Evolutionary conservation across 805 yeast genomes (phyloP), one percentile per base, ranked within the genome.

Genomic region (Pichia occidentalis): DNA sequence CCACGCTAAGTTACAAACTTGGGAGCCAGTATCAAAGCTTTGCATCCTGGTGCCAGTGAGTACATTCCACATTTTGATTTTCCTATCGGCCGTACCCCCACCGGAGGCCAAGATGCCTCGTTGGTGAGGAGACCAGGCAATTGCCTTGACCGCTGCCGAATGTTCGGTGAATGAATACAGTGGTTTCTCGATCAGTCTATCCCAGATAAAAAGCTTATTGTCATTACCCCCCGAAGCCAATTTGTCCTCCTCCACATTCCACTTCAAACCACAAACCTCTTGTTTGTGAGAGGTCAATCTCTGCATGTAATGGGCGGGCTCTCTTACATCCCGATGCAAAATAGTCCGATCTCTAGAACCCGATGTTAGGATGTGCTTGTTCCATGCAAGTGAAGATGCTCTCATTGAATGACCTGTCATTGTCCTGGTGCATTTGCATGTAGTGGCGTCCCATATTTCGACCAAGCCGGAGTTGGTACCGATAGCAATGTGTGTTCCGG

Each of bases 91-190:
- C 1, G 97, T 87, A 25, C 98, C 98, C 14, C 98, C 98, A 12
- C 98, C 98, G 2, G 92, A 75, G 1, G 97, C 97, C 39, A 92
- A 60, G 3, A 88, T 71, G 1, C 97, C 97, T 39, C 97, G 67
- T 56, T 86, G 95, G 56, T 92, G 97, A 3, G 98, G 97, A 1
- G 95, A 84, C 98, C 98, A 92, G 2, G 95, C 85, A 37, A 92
- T 71, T 0, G 97, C 98, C 61, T 92, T 92, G 3, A 92, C 95
- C 0, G 98, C 98, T 1, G 97, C 97, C 13, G 74, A 76, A 57
- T 92, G 97, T 46, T 86, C 95, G 2, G 70, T 67, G 50, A 87
- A 82, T 42, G 70, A 79, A 53, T 79, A 73, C 21, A 85, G 57
- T 2, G 98, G 97, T 37, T 68, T 68, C 4, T 71, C 57, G 37